A percentile compares a stretch with the other conserved stretches of the same genome.
phyloP scores from a whole-genome alignment of 306 rosid species.

The Glycine tomentella region DNA sequence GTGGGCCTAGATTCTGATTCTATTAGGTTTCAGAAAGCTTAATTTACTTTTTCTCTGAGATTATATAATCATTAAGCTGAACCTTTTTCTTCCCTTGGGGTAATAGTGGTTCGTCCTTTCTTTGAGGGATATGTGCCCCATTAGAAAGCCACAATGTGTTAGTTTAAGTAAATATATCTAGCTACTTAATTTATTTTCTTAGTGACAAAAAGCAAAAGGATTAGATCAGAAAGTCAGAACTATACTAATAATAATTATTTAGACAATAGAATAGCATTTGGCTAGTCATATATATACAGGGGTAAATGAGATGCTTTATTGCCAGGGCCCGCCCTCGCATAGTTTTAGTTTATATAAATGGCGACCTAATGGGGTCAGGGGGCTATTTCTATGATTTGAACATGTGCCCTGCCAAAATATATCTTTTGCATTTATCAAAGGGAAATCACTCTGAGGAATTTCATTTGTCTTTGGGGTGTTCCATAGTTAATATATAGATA shows the following conservation, averaged over 20 bases:
- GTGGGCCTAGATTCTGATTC: constrained; percentile 49
- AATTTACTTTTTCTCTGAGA: not conserved
- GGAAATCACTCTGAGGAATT: too few relatives aligned
- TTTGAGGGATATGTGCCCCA: constrained; percentile 60
- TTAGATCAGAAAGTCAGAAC: constrained; percentile 39
- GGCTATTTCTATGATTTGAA: too few relatives aligned
- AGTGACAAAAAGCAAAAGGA: constrained; percentile 34
- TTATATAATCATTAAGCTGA: constrained; percentile 37
- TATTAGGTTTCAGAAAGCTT: constrained; percentile 32
- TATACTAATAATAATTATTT: constrained; percentile 18
- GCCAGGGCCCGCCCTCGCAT: too few relatives aligned
- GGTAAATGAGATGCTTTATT: too few relatives aligned
- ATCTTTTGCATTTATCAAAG: too few relatives aligned
- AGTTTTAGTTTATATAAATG: too few relatives aligned
- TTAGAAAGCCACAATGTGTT: constrained; percentile 43
- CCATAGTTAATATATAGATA: too few relatives aligned
- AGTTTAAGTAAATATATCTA: not conserved
- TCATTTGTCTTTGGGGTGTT: too few relatives aligned
- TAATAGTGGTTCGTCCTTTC: constrained; percentile 48
- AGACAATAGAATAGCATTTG: constrained; percentile 36
- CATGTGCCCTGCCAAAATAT: too few relatives aligned
- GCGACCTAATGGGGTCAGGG: too few relatives aligned
- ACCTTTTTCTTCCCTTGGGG: constrained; percentile 39
- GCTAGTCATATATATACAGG: constrained; percentile 27
- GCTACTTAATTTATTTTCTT: not conserved